Percentiles rank a stretch among this genome's conserved stretches.
Evolutionary conservation across 176 grass and related monocot species (phyloP).

Genomic region (Oryza rufipogon): DNA sequence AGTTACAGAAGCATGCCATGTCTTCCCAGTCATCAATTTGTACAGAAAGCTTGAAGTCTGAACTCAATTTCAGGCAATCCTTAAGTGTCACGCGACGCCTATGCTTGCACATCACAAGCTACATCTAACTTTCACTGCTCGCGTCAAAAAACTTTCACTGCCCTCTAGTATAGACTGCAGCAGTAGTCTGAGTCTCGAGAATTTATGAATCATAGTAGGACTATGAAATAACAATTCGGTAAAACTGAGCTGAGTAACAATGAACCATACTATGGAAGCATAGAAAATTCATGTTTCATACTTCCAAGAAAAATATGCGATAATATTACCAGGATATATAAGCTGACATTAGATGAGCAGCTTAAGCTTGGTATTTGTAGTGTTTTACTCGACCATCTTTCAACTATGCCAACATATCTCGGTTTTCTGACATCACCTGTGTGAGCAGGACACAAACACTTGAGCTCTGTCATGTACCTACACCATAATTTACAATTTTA

Average conservation of each 20-base stretch:
- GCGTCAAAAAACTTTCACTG: neutral
- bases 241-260: neutral
- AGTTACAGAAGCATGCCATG: neutral
- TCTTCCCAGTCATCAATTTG: neutral
- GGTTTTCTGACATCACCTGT: constrained; percentile 48
- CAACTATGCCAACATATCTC: constrained; percentile 70
- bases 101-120: neutral
- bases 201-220: constrained; percentile 6
- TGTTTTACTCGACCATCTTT: constrained; percentile 85
- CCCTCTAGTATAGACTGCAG: constrained; percentile 12
- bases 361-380: constrained; percentile 66
- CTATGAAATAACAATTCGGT: neutral
- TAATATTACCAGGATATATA: constrained; percentile 86
- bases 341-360: constrained; percentile 67
- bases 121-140: neutral
- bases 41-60: neutral
- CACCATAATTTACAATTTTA: constrained; percentile 44
- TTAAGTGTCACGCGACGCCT: neutral
- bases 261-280: neutral
- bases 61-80: constrained; percentile 6
- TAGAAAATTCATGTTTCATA: neutral
- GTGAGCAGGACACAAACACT: constrained; percentile 83
- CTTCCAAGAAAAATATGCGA: neutral
- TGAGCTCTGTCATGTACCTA: constrained; percentile 98
- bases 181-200: constrained; percentile 8